phyloP scores from a whole-genome alignment of 2,329 filamentous ascomycete genomes.

The Fusarium globosum region DNA sequence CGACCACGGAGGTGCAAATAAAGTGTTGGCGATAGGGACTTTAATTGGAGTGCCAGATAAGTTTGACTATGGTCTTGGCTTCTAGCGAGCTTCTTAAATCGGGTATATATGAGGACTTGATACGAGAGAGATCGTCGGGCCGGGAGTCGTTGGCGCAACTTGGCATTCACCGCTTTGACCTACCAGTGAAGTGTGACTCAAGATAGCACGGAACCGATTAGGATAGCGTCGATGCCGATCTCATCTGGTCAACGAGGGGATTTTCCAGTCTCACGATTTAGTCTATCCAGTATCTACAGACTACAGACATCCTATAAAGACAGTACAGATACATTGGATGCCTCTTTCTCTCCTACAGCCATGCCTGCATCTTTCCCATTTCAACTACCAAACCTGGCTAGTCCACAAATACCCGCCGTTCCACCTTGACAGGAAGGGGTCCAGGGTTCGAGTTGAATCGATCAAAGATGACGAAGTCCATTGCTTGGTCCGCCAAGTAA shows the following conservation, averaged over 20 bases:
- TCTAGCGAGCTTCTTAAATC: conserved; percentile 11
- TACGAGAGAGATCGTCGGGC: background rate
- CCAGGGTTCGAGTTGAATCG: conserved; percentile 1
- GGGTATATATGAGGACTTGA: conserved; percentile 8
- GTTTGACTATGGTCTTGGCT: background rate
- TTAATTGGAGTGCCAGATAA: conserved; percentile 10
- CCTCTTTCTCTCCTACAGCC: background rate
- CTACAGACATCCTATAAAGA: background rate
- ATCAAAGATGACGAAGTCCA: conserved; percentile 1
- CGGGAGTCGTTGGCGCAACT: background rate
- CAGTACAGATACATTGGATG: background rate
- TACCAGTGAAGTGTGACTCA: background rate
- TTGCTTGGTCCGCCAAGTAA: background rate
- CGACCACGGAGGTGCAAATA: background rate
- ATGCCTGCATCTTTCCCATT: background rate
- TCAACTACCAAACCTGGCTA: background rate
- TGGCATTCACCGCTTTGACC: conserved; percentile 17
- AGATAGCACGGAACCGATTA: background rate
- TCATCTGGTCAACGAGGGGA: background rate
- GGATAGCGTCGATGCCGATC: background rate
- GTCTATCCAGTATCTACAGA: background rate
- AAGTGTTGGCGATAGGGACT: background rate
- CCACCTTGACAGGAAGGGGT: background rate
- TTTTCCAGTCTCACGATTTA: background rate
- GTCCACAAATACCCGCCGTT: conserved; percentile 12